Evolutionary conservation across 257 asterid species (phyloP), one percentile per base, ranked within the genome.

Genomic region (Euphrasia confusa): DNA sequence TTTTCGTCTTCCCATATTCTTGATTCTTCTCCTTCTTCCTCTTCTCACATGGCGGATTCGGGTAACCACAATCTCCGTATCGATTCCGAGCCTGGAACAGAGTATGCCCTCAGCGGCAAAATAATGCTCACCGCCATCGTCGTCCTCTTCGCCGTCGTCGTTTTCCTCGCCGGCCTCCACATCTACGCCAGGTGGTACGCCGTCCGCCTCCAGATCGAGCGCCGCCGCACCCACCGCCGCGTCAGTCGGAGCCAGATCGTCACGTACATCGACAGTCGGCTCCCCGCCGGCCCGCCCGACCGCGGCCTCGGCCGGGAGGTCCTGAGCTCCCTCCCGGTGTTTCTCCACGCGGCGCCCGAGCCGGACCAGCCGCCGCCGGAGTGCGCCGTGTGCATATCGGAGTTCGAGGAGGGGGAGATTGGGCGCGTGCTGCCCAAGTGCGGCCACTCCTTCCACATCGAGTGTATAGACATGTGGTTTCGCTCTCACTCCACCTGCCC

Each of bases 401-500:
- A 90, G 60, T 83, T 87, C 42, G 95, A 81, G 45, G 95, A 87
- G 4, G 52, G 61, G 11, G 96, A 87, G 14, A 73, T 69, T 13
- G 87, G 81, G 35, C 76, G 96, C 6, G 65, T 81, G 26, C 37
- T 87, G 60, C 97, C 97, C 0, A 84, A 84, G 52, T 90, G 96
- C 52, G 78, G 65, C 66, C 97, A 90, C 66, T 67, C 80, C 2
- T 90, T 90, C 39, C 97, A 90, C 33, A 65, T 71, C 0, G 89
- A 87, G 5, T 90, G 97, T 44, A 87, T 90, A 7, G 97, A 90
- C 10, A 84, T 76, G 96, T 90, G 97, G 97, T 90, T 90, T 49
- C 80, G 61, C 4, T 80, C 95, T 0, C 95, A 87, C 68, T 81
- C 96, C 13, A 87, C 95, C 9, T 90, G 97, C 60, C 97, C 97